These are phyloP conservation scores for Dentipellis fragilis DNA, from an alignment of 768 basidiomycete genomes.

Conservation along the genomic window DNA sequence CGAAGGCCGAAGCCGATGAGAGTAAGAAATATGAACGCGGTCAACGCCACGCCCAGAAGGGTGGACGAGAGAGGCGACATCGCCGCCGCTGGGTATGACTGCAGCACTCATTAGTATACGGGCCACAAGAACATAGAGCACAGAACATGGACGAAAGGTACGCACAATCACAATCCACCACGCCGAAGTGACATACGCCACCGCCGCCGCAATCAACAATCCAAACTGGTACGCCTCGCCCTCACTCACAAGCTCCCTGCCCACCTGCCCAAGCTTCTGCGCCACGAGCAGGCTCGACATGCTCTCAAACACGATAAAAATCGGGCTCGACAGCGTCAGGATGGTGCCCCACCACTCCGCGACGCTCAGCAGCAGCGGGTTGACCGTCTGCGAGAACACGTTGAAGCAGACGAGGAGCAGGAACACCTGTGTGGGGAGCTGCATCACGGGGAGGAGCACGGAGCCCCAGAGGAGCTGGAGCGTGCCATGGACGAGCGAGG, in stretches of 20 bases:
- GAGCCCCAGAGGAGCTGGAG: conserved; percentile 65
- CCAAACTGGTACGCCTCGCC: conserved; percentile 72
- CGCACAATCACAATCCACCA: conserved; percentile 81
- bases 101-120: not conserved
- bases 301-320: conserved; percentile 77
- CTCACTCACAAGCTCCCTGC: conserved; percentile 59
- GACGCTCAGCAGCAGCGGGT: conserved; percentile 45
- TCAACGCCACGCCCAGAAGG: conserved; percentile 77
- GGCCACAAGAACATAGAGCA: not conserved
- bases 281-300: conserved; percentile 76
- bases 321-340: conserved; percentile 60
- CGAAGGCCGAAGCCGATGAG: conserved; percentile 84
- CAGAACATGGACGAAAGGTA: conserved; percentile 11
- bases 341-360: conserved; percentile 66
- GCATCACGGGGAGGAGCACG: conserved; percentile 61
- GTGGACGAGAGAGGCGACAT: conserved; percentile 83
- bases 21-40: conserved; percentile 83
- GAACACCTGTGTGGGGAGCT: conserved; percentile 82
- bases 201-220: conserved; percentile 65
- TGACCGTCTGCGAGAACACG: conserved; percentile 57
- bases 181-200: conserved; percentile 70
- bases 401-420: conserved; percentile 83
- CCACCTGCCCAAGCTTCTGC: conserved; percentile 72
- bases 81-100: conserved; percentile 79
- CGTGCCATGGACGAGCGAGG: conserved; percentile 77